Conservation (phyloP, 1,284 basidiomycete genomes). For the Cutaneotrichosporon sp. region DNA sequence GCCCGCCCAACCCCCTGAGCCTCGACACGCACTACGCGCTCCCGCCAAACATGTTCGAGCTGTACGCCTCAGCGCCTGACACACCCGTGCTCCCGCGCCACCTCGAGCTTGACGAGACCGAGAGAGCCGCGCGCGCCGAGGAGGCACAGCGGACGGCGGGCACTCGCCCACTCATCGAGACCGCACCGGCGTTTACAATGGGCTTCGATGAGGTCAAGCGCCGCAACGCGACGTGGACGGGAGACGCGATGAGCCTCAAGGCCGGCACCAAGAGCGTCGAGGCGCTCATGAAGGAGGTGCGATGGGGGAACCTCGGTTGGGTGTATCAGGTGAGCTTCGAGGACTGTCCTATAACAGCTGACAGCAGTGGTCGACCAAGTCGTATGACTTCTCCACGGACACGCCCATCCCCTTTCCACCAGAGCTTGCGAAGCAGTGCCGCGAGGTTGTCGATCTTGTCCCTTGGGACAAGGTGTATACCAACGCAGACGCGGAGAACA, state of each 20-base stretch:
- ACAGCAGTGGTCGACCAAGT: slow-evolving; percentile 81
- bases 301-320: slow-evolving; percentile 93
- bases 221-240: slow-evolving; percentile 39
- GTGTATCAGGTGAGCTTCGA: slow-evolving; percentile 62
- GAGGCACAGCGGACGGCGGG: slow-evolving; percentile 5
- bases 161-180: slow-evolving; percentile 35
- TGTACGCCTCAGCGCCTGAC: slow-evolving; percentile 48
- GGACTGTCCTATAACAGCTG: background rate
- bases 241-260: slow-evolving; percentile 32
- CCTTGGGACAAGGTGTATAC: slow-evolving; percentile 70
- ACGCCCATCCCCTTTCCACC: slow-evolving; percentile 65
- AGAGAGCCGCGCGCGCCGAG: slow-evolving; percentile 2
- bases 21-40: slow-evolving; percentile 79
- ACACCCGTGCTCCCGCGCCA: slow-evolving; percentile 34
- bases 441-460: slow-evolving; percentile 62
- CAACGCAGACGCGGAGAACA: slow-evolving; percentile 40
- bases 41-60: slow-evolving; percentile 61
- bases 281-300: slow-evolving; percentile 66
- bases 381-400: slow-evolving; percentile 72
- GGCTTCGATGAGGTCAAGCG: slow-evolving; percentile 47
- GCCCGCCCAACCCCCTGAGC: slow-evolving; percentile 78
- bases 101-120: slow-evolving; percentile 11
- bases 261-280: slow-evolving; percentile 66
- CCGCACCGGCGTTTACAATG: slow-evolving; percentile 39
- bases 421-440: slow-evolving; percentile 64